Conservation (phyloP, 2,329 filamentous ascomycete species). For the Stachybotrys elegans region DNA sequence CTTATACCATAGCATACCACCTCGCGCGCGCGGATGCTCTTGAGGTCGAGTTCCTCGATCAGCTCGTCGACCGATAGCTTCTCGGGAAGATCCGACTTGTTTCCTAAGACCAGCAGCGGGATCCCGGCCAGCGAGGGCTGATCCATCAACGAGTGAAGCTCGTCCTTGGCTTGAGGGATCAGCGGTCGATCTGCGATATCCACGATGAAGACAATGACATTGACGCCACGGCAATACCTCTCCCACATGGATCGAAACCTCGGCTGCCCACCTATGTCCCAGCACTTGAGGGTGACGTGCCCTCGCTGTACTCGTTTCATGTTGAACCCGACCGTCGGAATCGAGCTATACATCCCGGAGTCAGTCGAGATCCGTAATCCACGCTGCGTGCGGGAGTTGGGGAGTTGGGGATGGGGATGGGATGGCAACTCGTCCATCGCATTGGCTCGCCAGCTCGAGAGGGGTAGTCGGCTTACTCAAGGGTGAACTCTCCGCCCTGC, state of each 20-base stretch:
- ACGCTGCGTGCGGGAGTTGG: too few relatives aligned
- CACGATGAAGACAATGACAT: conserved; percentile 97
- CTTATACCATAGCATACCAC: conserved; percentile 99
- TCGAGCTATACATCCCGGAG: conserved; percentile 64
- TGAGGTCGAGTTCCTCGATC: conserved; percentile 88
- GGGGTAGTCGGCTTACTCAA: conserved; percentile 68
- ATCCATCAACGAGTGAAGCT: conserved; percentile 82
- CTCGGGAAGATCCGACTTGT: conserved; percentile 92
- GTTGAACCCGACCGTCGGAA: conserved; percentile 97
- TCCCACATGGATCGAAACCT: conserved; percentile 99
- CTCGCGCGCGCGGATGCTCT: conserved; percentile 83
- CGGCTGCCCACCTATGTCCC: conserved; percentile 96
- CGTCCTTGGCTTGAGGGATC: conserved; percentile 81
- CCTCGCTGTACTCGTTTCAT: conserved; percentile 98
- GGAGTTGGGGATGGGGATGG: too few relatives aligned
- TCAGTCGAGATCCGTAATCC: conserved; percentile 25
- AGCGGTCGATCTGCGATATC: conserved; percentile 84
- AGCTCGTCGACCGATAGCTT: conserved; percentile 91
- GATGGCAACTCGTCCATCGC: conserved; percentile 2
- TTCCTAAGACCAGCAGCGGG: conserved; percentile 87
- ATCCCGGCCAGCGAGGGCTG: conserved; percentile 84
- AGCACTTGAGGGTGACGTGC: conserved; percentile 97
- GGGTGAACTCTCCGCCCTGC: conserved; percentile 95
- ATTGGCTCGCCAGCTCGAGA: conserved; percentile 10
- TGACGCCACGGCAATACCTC: conserved; percentile 93